Base-by-base conservation (phyloP, 2,329 filamentous ascomycete genomes). In the Colletotrichum cuscutae region DNA sequence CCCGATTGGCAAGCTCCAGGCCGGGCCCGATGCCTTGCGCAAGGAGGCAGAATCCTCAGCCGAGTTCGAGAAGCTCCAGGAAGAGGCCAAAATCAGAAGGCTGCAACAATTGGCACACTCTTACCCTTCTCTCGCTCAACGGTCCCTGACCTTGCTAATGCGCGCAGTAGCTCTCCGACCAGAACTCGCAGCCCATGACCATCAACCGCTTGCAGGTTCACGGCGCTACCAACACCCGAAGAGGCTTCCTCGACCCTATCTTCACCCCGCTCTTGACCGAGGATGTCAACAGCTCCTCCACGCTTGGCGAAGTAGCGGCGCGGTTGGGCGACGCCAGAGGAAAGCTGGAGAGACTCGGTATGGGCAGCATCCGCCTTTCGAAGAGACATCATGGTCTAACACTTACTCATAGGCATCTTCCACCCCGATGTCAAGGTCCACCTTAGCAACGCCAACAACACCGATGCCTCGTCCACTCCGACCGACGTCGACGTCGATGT, bases 401-500 rank as follows among this genome's bases (percentile, higher is more conserved):
- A 19, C 66, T 32, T 46, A n/a, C 66, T 35, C 49, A 24, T 78
- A 96, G 95, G 94, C 80, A 95, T 98, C 79, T 97, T 97, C 85
- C 92, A 97, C 76, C 91, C 93, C 42, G 91, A 93, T 35, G 93
- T 98, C 67, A 90, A 92, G 66, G 90, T 98, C 70, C 97, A 93
- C 84, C 88, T 98, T 74, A 94, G 96, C 80, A 91, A 92, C 64
- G 91, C 95, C 12, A 88, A 91, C 72, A 89, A 90, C 60, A 89
- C 91, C 57, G 90, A 94, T 74, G 88, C 93, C 0, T 90, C 91
- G 7, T 90, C 92, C 11, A 91, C 91, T 2, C 90, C 92, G 2
- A 95, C 91, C 68, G 95, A 97, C 80, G 83, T 98, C 66, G 94
- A 97, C 80, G 82, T 98, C 76, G 93, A 96, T 76, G 89, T 98